Base-by-base conservation (phyloP, 768 basidiomycete species). In the Coprinopsis sp. region DNA sequence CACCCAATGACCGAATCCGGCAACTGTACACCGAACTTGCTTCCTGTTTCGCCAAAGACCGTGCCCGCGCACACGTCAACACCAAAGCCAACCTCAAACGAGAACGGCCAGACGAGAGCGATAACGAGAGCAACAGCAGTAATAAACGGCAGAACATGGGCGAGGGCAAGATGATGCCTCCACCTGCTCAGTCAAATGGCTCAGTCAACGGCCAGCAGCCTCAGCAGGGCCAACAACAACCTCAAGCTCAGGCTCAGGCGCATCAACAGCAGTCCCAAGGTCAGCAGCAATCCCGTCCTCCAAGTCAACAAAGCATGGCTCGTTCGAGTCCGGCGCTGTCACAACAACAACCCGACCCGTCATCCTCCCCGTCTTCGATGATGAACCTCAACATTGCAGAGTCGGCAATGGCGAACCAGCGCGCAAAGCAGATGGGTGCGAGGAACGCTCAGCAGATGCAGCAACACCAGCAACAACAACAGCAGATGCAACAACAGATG, bases 111-210 rank as follows among this genome's bases (percentile, higher is more conserved):
- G 81, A 81, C 12, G 83, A 84, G 21, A 11, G 44, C 25, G 44
- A 52, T 3, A 74, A 74, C 21, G 40, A 37, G 25, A 49, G 54
- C 23, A 49, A 46, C 6, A 57, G 55, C 19, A 65, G 67, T 31
- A 77, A 73, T 60, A 88, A 89, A 61, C 74, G 87, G 14, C 73
- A 81, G 16, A 82, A 88, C 55, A 80, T 79, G 1, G 87, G 87
- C 27, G 85, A 87, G 51, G 65, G 64, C 33, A 82, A 80, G 55
- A 66, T 71, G 54, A 69, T 73, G 67, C 72, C 71, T 1, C 70
- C 75, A 0, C 71, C 70, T 2, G 60, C 70, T n/a, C n/a, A n/a
- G n/a, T n/a, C n/a, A n/a, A n/a, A n/a, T n/a, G n/a, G n/a, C n/a
- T n/a, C n/a, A n/a, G 18, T 56, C 67, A 25, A 63, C 66, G 52